A percentile compares a stretch with the other conserved stretches of the same genome.
Evolutionary conservation across 257 asterid species (phyloP).

Genomic region (Scutellaria barbata): DNA sequence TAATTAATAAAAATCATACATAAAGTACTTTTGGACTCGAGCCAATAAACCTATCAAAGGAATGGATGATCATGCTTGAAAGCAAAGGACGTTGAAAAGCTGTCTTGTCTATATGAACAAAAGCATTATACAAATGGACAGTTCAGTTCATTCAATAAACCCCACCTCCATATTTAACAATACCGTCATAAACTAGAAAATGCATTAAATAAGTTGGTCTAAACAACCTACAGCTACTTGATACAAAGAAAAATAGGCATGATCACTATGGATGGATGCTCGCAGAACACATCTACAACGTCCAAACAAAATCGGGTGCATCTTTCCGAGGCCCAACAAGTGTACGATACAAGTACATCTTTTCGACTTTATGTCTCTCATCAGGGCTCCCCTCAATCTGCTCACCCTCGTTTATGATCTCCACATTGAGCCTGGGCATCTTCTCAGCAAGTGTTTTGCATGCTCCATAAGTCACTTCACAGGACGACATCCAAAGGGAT

Average conservation of each 20-base stretch:
- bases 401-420: conserved; percentile 67
- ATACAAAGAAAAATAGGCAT: background rate
- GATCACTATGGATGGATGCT: background rate
- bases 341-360: conserved; percentile 81
- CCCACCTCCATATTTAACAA: conserved; percentile 33
- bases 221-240: conserved; percentile 31
- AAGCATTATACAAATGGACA: conserved; percentile 30
- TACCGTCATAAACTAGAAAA: conserved; percentile 37
- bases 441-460: conserved; percentile 76
- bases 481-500: conserved; percentile 98
- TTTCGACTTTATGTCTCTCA: conserved; percentile 59
- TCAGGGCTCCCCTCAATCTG: conserved; percentile 46
- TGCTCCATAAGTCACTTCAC: conserved; percentile 78
- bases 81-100: background rate
- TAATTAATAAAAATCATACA: too few relatives aligned
- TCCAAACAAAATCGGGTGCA: conserved; percentile 72
- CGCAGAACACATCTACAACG: conserved; percentile 47
- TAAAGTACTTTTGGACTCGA: background rate
- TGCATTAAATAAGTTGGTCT: conserved; percentile 26
- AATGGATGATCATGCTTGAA: background rate
- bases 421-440: conserved; percentile 81
- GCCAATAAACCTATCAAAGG: background rate
- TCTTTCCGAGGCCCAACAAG: conserved; percentile 75
- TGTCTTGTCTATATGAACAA: conserved; percentile 40
- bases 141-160: conserved; percentile 33